Percentiles rank a stretch among this genome's conserved stretches.
phyloP scores from a whole-genome alignment of 225 moss, liverwort and hornwort genomes.

The Climacium dendroides region DNA sequence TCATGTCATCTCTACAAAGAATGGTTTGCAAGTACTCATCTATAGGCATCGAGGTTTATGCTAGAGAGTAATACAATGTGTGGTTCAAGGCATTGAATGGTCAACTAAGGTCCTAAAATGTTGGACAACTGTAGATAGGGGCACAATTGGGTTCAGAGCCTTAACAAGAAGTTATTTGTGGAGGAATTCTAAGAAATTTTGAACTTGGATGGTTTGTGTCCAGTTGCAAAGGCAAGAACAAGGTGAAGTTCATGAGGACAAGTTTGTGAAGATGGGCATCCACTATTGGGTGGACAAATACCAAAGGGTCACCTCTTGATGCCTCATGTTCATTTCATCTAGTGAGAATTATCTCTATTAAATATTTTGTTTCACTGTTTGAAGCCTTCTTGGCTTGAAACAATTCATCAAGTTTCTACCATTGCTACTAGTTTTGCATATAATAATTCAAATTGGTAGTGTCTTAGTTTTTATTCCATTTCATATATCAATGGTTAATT shows the following conservation, averaged over 20 bases:
- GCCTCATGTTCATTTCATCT: background rate
- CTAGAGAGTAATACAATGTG: too few relatives aligned
- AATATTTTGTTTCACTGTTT: background rate
- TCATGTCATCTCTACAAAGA: background rate
- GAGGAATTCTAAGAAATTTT: background rate
- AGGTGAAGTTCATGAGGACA: background rate
- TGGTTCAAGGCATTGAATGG: background rate
- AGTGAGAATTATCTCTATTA: background rate
- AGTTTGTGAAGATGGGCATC: slow-evolving; percentile 10
- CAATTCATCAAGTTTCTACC: background rate
- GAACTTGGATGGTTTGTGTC: background rate
- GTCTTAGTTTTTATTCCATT: background rate
- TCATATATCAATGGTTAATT: background rate
- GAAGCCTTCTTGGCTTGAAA: background rate
- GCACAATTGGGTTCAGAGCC: fast-evolving
- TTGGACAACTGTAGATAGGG: background rate
- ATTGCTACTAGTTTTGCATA: background rate
- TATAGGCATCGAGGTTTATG: background rate
- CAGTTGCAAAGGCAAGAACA: slow-evolving; percentile 5
- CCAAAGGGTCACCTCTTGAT: slow-evolving; percentile 14
- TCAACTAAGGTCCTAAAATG: too few relatives aligned
- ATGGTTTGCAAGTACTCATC: background rate
- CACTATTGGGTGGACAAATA: slow-evolving; percentile 22
- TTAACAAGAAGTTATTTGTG: background rate
- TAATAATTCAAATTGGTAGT: background rate